These are phyloP conservation scores for Hymenoscyphus fraxineus DNA, from an alignment of 2,329 filamentous ascomycete genomes.

Conservation along the genomic window DNA sequence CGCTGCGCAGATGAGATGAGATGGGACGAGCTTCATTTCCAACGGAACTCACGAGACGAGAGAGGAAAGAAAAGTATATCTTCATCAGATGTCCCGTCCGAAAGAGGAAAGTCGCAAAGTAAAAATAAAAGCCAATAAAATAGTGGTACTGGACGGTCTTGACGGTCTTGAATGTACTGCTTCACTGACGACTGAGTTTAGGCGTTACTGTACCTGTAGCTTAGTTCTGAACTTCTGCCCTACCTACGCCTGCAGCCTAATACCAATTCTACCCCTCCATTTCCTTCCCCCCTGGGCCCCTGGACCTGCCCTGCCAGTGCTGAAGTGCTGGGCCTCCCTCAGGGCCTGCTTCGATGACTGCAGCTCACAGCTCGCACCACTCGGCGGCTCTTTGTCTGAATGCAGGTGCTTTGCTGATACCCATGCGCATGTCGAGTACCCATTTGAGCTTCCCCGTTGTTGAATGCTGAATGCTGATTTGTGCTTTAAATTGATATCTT, in stretches of 20 bases:
- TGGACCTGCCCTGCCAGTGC: no score
- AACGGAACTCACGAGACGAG: not conserved
- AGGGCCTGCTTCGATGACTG: not conserved
- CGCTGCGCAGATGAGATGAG: not conserved
- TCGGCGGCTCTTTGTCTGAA: conserved; percentile 1
- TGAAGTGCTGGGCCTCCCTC: not conserved
- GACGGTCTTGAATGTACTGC: no score
- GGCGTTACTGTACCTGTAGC: no score
- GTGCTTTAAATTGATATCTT: not conserved
- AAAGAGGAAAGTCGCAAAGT: not conserved
- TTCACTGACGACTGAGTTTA: no score
- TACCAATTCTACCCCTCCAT: no score
- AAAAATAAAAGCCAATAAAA: not conserved
- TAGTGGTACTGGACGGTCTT: no score
- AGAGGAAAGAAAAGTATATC: not conserved
- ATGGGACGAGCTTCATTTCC: not conserved
- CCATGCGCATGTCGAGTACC: not conserved
- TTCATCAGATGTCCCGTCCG: not conserved
- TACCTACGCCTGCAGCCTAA: no score
- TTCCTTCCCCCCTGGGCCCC: no score
- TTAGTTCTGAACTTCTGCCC: no score
- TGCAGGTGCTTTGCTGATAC: not conserved
- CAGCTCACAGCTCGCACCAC: not conserved
- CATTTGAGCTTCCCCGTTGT: not conserved
- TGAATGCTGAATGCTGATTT: not conserved